Percentiles rank a stretch among this genome's conserved stretches.
Evolutionary conservation across 768 basidiomycete genomes (phyloP).

Genomic region (Phylloporus sp.): DNA sequence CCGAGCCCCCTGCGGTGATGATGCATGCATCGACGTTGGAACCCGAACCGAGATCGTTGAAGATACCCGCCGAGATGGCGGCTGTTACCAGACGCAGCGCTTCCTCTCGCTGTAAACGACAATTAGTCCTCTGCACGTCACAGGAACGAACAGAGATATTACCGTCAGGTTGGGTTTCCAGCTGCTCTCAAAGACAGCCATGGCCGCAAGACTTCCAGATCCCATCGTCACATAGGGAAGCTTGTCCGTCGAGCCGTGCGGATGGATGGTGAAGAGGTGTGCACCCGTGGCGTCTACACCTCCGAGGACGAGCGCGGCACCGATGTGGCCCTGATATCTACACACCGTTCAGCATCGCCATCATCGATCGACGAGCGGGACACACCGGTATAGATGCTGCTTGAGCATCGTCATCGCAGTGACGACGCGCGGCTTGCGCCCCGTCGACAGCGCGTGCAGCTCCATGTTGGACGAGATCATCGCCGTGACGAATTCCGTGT

Average conservation of each 20-base stretch:
- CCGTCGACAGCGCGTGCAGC: slow-evolving; percentile 85
- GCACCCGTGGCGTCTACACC: slow-evolving; percentile 94
- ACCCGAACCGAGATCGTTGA: slow-evolving; percentile 98
- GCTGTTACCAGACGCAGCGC: slow-evolving; percentile 80
- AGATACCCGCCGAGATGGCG: slow-evolving; percentile 94
- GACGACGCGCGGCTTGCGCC: slow-evolving; percentile 88
- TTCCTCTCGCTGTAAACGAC: slow-evolving; percentile 56
- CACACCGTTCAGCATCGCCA: background rate
- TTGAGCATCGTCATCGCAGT: slow-evolving; percentile 99
- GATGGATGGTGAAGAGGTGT: slow-evolving; percentile 92
- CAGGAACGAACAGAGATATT: slow-evolving; percentile 19
- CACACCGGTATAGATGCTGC: slow-evolving; percentile 88
- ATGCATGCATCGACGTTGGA: slow-evolving; percentile 98
- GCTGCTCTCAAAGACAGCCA: slow-evolving; percentile 92
- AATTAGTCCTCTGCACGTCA: background rate
- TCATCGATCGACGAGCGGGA: background rate
- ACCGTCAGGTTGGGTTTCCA: slow-evolving; percentile 86
- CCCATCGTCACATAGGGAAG: slow-evolving; percentile 99
- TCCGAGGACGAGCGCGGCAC: slow-evolving; percentile 93
- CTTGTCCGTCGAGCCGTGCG: slow-evolving; percentile 98
- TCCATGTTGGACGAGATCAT: slow-evolving; percentile 96
- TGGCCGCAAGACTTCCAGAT: slow-evolving; percentile 91
- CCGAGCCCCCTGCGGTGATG: slow-evolving; percentile 81
- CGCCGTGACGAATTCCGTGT: slow-evolving; percentile 93
- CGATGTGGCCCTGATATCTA: slow-evolving; percentile 91